Evolutionary conservation across 108 stramenopile genomes (phyloP).

Genomic region (Skeletonema menzelii): DNA sequence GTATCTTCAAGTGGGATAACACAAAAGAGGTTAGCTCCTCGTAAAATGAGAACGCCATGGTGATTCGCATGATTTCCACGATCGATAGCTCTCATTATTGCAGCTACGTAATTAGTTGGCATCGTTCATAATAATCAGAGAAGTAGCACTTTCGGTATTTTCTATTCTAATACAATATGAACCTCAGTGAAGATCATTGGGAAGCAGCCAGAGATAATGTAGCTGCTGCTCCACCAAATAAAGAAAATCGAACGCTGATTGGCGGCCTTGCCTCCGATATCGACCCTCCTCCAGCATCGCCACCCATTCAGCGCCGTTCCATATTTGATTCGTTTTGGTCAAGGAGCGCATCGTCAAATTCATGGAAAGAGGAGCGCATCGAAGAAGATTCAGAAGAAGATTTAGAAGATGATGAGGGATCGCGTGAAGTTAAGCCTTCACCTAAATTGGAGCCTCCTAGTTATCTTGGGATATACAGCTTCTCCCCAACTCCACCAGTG

Average conservation of each 20-base stretch:
- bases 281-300: background rate
- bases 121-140: no score
- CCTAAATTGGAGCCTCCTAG: conserved; percentile 31
- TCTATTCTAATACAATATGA: background rate
- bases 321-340: conserved; percentile 31
- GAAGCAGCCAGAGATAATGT: background rate
- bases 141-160: no score
- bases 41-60: no score
- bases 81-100: no score
- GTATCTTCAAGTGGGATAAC: no score
- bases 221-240: background rate
- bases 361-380: conserved; percentile 19
- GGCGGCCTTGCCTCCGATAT: background rate
- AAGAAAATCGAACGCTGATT: background rate
- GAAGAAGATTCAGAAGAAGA: conserved; percentile 5
- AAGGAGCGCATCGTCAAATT: conserved; percentile 22
- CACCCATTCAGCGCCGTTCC: conserved; percentile 19
- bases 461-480: conserved; percentile 31
- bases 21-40: no score
- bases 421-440: background rate
- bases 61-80: no score
- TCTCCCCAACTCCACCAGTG: conserved; percentile 28
- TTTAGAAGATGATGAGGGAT: background rate
- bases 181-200: background rate
- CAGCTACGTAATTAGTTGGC: no score